Base-by-base conservation (phyloP, 2,329 filamentous ascomycete genomes). In the Hypoxylon sp. region DNA sequence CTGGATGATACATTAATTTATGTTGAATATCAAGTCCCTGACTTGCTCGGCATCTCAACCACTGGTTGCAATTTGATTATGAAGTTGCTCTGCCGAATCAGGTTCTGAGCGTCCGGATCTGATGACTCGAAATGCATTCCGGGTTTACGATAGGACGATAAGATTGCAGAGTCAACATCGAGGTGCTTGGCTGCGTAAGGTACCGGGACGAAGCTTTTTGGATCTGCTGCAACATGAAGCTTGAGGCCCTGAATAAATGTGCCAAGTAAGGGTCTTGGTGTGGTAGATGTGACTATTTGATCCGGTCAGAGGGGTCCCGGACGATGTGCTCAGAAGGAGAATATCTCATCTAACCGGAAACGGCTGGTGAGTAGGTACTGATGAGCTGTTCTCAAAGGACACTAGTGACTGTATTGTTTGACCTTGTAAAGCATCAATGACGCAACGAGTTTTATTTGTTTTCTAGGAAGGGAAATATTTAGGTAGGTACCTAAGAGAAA, bases 171-270 rank as follows among this genome's bases (percentile, higher is more conserved):
- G 11, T 65, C 13, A 46, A 35, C 51, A 42, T 50, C 30, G 54
- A 25, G n/a, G 50, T 57, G 30, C 68, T 71, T 71, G 65, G 66
- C 65, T 59, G 64, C 57, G 68, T 37, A 62, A 68, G 68, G 68
- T 68, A 71, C 68, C 20, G 40, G 48, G 53, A 44, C 40, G 58
- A 68, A 65, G 62, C 58, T 66, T 54, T 64, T 64, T 66, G 48
- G 68, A 71, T 71, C 59, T 71, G 55, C 68, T 58, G 65, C 66
- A 64, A 57, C 62, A 49, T 49, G 44, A 69, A 69, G 69, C 69
- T 71, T 66, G 69, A 65, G 44, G 40, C 54, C 37, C 48, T 56
- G 51, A 60, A 37, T 25, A 22, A 61, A 71, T 59, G 59, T 53
- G 56, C 67, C 59, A 69, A 69, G 66, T 10, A 42, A 31, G 22